Conservation (phyloP, 2,329 filamentous ascomycete genomes). For the Paraphaeosphaeria sporulosa region DNA sequence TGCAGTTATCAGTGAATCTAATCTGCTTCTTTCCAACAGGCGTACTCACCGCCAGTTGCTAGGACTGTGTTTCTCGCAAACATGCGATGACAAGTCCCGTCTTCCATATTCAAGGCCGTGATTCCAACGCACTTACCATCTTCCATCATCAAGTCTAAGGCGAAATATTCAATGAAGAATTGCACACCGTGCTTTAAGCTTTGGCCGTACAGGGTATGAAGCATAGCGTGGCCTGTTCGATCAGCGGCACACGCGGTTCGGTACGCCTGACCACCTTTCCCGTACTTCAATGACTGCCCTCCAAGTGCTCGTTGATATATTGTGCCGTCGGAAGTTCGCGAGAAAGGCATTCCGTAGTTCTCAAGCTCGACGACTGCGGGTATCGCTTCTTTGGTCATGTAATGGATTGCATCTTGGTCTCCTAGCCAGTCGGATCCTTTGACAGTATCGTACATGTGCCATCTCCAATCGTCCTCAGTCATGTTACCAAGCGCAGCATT, state of each 20-base stretch:
- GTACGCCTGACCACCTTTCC: constrained; percentile 59
- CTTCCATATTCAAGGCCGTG: constrained; percentile 58
- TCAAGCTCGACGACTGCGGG: constrained; percentile 64
- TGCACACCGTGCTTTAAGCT: constrained; percentile 57
- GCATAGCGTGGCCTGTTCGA: constrained; percentile 59
- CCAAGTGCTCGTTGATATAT: constrained; percentile 60
- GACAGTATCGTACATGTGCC: constrained; percentile 68
- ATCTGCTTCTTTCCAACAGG: background rate
- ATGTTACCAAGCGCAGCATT: constrained; percentile 41
- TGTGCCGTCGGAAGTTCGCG: constrained; percentile 54
- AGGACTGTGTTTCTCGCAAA: constrained; percentile 59
- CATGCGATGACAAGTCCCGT: constrained; percentile 57
- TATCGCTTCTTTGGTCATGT: constrained; percentile 65
- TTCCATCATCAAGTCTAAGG: constrained; percentile 58
- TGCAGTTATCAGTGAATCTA: constrained; percentile 17
- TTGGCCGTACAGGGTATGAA: constrained; percentile 61
- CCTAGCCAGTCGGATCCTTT: constrained; percentile 67
- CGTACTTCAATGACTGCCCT: constrained; percentile 57
- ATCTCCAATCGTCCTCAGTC: constrained; percentile 64
- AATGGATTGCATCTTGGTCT: constrained; percentile 67
- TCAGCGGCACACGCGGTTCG: constrained; percentile 57
- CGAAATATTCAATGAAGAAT: constrained; percentile 62
- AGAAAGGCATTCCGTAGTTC: constrained; percentile 64
- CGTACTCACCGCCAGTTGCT: constrained; percentile 52
- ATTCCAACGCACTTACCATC: constrained; percentile 58